Evolutionary conservation across 495 filamentous ascomycete genomes (phyloP).

Genomic region (Aspergillus kassunensis): DNA sequence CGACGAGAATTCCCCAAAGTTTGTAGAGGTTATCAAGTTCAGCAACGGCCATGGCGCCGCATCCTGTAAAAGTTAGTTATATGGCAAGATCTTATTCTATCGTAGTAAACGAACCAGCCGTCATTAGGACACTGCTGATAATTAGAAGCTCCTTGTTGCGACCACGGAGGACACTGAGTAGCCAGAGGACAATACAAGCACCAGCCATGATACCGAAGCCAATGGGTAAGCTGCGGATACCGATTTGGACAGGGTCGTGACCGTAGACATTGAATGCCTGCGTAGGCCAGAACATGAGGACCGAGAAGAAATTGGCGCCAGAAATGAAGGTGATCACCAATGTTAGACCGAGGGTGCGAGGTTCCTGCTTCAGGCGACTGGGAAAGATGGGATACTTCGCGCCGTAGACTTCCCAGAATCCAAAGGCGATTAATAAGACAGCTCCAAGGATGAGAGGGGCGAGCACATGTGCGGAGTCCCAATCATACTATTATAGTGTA

Average conservation of each 20-base stretch:
- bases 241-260: conserved; percentile 62
- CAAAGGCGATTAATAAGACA: conserved; percentile 51
- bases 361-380: conserved; percentile 55
- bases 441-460: conserved; percentile 56
- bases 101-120: conserved; percentile 45
- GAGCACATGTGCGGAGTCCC: conserved; percentile 55
- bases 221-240: conserved; percentile 62
- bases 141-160: conserved; percentile 63
- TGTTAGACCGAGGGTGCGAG: conserved; percentile 59
- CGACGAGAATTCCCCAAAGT: conserved; percentile 57
- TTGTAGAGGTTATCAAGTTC: conserved; percentile 54
- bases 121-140: conserved; percentile 61
- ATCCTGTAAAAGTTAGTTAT: conserved; percentile 37
- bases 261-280: conserved; percentile 73
- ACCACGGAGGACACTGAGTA: conserved; percentile 58
- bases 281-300: conserved; percentile 70
- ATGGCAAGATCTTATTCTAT: background rate
- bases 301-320: conserved; percentile 72
- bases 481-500: conserved; percentile 44
- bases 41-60: conserved; percentile 56
- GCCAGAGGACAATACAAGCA: conserved; percentile 57
- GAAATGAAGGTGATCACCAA: conserved; percentile 70
- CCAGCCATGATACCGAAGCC: conserved; percentile 61
- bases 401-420: conserved; percentile 57
- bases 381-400: conserved; percentile 67